A percentile compares a stretch with the other conserved stretches of the same genome.
These are phyloP conservation scores for Butyriboletus loyo DNA, from an alignment of 768 basidiomycete genomes.

Conservation along the genomic window DNA sequence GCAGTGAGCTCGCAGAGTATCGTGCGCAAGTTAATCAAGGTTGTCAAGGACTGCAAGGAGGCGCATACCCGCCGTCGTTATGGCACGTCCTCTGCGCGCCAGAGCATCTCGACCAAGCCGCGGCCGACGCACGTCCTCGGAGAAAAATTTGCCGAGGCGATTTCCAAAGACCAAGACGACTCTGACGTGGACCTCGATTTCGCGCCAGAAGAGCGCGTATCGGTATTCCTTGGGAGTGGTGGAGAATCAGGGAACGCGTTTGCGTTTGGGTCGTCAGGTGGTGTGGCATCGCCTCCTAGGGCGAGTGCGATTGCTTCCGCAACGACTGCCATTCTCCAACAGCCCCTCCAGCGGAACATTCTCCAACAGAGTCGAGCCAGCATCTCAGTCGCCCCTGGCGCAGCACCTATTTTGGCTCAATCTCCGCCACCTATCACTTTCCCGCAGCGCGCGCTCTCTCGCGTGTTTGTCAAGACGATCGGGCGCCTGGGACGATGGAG, in stretches of 20 bases:
- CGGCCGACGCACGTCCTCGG: conserved; percentile 50
- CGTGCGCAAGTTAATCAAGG: conserved; percentile 77
- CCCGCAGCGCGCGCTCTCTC: conserved; percentile 64
- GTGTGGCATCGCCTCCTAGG: conserved; percentile 33
- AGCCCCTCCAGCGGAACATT: conserved; percentile 53
- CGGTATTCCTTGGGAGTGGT: conserved; percentile 34
- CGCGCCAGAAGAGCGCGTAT: conserved; percentile 46
- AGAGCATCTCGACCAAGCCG: conserved; percentile 32
- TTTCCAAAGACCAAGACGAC: conserved; percentile 47
- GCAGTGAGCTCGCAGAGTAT: conserved; percentile 51
- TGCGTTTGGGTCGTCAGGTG: conserved; percentile 27
- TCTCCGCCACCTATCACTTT: conserved; percentile 41
- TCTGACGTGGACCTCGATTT: conserved; percentile 82
- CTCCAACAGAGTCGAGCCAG: conserved; percentile 43
- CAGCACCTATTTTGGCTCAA: conserved; percentile 21
- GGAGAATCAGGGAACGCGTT: conserved; percentile 47
- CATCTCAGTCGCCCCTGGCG: conserved; percentile 25
- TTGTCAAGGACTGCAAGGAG: conserved; percentile 78
- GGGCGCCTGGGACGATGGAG: conserved; percentile 81
- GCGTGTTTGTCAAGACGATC: conserved; percentile 78
- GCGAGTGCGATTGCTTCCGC: conserved; percentile 51
- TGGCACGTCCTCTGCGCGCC: conserved; percentile 28
- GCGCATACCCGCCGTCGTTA: conserved; percentile 48
- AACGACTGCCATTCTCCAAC: conserved; percentile 61
- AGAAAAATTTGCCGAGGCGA: conserved; percentile 63